Percentiles rank a stretch among this genome's conserved stretches.
These are phyloP conservation scores for Xerocomellus chrysenteron DNA, from an alignment of 768 basidiomycete genomes.

Conservation along the genomic window DNA sequence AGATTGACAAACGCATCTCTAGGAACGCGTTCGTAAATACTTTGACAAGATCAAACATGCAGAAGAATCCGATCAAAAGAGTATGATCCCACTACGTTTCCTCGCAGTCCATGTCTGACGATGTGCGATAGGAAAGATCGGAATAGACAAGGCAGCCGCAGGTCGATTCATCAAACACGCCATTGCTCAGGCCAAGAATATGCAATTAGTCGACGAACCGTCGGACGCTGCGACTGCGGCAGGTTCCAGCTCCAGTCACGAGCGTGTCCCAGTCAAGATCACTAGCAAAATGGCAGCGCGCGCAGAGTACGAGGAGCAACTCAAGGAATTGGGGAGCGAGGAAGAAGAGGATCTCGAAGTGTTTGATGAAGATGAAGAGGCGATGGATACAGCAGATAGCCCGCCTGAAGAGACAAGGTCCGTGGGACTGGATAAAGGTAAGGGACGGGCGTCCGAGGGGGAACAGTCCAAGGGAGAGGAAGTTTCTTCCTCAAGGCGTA, in stretches of 20 bases:
- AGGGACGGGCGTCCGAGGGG: conserved; percentile 36
- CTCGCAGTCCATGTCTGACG: background rate
- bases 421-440: conserved; percentile 31
- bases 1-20: background rate
- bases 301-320: conserved; percentile 56
- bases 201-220: conserved; percentile 33
- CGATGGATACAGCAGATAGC: conserved; percentile 7
- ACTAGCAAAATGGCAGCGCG: conserved; percentile 76
- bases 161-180: conserved; percentile 83
- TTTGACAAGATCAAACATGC: conserved; percentile 80
- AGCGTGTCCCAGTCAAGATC: conserved; percentile 49
- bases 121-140: conserved; percentile 35
- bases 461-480: conserved; percentile 12
- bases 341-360: conserved; percentile 43
- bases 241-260: conserved; percentile 13
- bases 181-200: conserved; percentile 58
- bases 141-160: conserved; percentile 79
- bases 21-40: conserved; percentile 78
- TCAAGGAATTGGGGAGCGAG: conserved; percentile 44
- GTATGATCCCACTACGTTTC: conserved; percentile 3
- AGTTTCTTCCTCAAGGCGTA: conserved; percentile 38
- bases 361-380: conserved; percentile 29
- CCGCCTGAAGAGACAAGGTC: background rate
- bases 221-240: conserved; percentile 8
- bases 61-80: conserved; percentile 61